Evolutionary conservation across 2,329 filamentous ascomycete species (phyloP).

Genomic region (Thielaviopsis ethacetica): DNA sequence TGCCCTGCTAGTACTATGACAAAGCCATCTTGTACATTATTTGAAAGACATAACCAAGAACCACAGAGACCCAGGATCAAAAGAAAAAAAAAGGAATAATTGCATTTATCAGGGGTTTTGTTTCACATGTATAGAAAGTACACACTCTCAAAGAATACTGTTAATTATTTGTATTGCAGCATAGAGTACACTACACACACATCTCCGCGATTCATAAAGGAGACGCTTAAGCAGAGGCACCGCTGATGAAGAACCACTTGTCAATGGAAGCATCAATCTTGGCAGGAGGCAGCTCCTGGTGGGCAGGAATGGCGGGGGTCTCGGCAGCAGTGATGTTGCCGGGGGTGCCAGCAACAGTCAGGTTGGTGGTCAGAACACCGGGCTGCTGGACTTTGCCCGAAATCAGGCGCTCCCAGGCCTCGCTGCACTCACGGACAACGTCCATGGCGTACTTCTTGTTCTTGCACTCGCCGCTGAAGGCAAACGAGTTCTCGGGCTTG

Average conservation of each 20-base stretch:
- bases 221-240: slow-evolving; percentile 57
- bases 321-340: slow-evolving; percentile 53
- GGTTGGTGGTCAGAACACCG: slow-evolving; percentile 68
- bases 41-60: neutral
- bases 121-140: neutral
- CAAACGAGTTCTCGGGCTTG: slow-evolving; percentile 99
- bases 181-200: slow-evolving; percentile 16
- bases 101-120: neutral
- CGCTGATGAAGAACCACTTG: slow-evolving; percentile 99
- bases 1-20: neutral
- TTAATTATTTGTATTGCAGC: slow-evolving; percentile 1
- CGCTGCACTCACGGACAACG: slow-evolving; percentile 84
- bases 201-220: slow-evolving; percentile 10
- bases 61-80: neutral
- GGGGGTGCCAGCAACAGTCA: slow-evolving; percentile 55
- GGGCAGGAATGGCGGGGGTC: slow-evolving; percentile 59
- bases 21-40: slow-evolving; percentile 3
- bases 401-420: slow-evolving; percentile 94
- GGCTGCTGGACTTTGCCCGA: slow-evolving; percentile 71
- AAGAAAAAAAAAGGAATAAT: neutral
- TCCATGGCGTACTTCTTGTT: slow-evolving; percentile 98
- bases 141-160: neutral
- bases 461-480: slow-evolving; percentile 99
- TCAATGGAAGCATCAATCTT: slow-evolving; percentile 94
- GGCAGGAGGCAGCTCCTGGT: slow-evolving; percentile 67